Conservation (phyloP, 1,284 basidiomycete species). For the Leccinum insolens region DNA sequence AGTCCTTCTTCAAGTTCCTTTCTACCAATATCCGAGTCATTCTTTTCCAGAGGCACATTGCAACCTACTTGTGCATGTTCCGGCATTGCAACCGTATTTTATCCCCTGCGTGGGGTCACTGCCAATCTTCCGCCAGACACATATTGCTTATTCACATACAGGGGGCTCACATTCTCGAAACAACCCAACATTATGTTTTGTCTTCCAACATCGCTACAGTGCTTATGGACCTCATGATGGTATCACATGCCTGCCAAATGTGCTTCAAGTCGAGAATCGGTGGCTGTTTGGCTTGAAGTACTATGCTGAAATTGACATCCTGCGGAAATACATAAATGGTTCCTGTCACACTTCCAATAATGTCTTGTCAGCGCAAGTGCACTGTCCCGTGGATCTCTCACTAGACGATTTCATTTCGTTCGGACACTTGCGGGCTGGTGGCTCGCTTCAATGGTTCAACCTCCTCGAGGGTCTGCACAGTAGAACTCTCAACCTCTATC, state of each 20-base stretch:
- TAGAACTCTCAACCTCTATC: conserved; percentile 38
- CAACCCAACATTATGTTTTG: conserved; percentile 32
- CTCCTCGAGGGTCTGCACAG: conserved; percentile 36
- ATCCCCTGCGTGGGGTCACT: conserved; percentile 6
- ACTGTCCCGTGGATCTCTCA: conserved; percentile 38
- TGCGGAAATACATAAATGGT: background rate
- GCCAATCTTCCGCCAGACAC: conserved; percentile 29
- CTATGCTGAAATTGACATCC: no score
- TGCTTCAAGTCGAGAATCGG: no score
- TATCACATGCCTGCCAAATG: no score
- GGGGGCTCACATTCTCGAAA: conserved; percentile 37
- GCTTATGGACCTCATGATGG: no score
- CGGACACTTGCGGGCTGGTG: conserved; percentile 44
- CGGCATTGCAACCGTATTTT: conserved; percentile 10
- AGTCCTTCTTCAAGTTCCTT: conserved; percentile 20
- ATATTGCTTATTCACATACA: conserved; percentile 38
- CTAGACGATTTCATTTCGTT: conserved; percentile 49
- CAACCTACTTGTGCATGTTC: conserved; percentile 13
- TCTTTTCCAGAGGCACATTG: background rate
- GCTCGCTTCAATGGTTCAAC: conserved; percentile 46
- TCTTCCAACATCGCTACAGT: background rate
- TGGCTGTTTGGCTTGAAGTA: no score
- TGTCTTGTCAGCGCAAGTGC: conserved; percentile 42
- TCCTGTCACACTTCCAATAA: conserved; percentile 46
- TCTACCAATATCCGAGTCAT: no score